phyloP scores from a whole-genome alignment of 177 flowering plant genomes.

The Tripterygium wilfordii region DNA sequence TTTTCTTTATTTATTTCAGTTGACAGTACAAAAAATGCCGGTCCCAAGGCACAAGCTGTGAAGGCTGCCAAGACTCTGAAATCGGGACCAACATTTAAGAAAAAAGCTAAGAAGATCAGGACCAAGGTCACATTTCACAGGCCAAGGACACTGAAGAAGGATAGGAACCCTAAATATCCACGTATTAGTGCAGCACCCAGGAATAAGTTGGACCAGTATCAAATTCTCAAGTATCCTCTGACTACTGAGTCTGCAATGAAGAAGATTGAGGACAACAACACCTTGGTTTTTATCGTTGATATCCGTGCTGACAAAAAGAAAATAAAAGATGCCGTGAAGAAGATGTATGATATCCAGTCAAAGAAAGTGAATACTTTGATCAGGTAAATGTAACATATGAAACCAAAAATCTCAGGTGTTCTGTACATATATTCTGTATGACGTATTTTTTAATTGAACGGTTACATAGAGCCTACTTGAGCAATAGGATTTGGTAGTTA shows the following conservation, averaged over 20 bases:
- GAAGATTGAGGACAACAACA: conserved; percentile 86
- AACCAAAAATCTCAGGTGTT: too few species aligned
- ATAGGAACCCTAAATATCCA: conserved; percentile 68
- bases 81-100: conserved; percentile 53
- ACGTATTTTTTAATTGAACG: too few species aligned
- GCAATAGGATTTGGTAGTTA: not conserved
- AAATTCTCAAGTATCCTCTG: conserved; percentile 66
- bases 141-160: conserved; percentile 67
- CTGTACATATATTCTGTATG: too few species aligned
- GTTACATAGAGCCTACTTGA: not conserved
- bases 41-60: conserved; percentile 64
- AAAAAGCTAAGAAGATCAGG: conserved; percentile 59
- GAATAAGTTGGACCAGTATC: conserved; percentile 70
- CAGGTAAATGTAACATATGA: conserved; percentile 51
- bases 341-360: conserved; percentile 78
- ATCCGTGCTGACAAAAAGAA: conserved; percentile 77
- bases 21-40: conserved; percentile 44
- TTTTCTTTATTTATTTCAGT: too few species aligned
- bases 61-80: conserved; percentile 79
- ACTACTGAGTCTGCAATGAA: conserved; percentile 89
- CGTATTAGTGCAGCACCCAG: conserved; percentile 62
- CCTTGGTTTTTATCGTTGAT: conserved; percentile 80
- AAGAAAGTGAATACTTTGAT: conserved; percentile 76
- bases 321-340: conserved; percentile 73
- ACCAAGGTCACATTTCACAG: conserved; percentile 71